phyloP scores from a whole-genome alignment of 2,329 filamentous ascomycete genomes.

The Daldinia sp. region DNA sequence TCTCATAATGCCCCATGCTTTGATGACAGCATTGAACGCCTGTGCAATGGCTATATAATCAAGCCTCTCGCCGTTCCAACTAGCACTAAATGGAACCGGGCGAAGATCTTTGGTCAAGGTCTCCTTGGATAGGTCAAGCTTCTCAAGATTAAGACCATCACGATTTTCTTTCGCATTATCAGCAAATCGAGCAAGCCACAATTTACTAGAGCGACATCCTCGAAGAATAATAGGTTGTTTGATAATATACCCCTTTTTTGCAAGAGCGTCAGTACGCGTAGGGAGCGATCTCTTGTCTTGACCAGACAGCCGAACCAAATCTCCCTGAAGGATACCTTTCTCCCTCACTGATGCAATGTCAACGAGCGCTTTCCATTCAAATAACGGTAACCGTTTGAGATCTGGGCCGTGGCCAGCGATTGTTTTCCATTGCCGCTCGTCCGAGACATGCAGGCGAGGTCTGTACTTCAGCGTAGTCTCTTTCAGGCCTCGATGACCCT shows the following conservation, averaged over 20 bases:
- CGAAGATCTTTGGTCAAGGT: constrained; percentile 60
- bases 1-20: constrained; percentile 69
- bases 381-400: constrained; percentile 67
- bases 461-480: constrained; percentile 21
- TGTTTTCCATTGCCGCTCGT: constrained; percentile 69
- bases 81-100: constrained; percentile 66
- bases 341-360: constrained; percentile 67
- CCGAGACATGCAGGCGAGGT: constrained; percentile 61
- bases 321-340: constrained; percentile 70
- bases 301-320: constrained; percentile 67
- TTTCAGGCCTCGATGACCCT: constrained; percentile 9
- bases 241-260: constrained; percentile 71
- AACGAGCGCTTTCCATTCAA: constrained; percentile 70
- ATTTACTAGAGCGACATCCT: constrained; percentile 71
- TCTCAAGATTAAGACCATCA: constrained; percentile 50
- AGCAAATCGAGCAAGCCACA: constrained; percentile 70
- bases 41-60: constrained; percentile 69
- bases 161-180: constrained; percentile 56
- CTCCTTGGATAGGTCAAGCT: constrained; percentile 57
- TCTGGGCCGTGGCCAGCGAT: constrained; percentile 71
- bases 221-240: constrained; percentile 70
- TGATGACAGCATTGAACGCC: constrained; percentile 68
- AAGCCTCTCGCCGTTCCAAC: constrained; percentile 70
- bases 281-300: constrained; percentile 75
- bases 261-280: constrained; percentile 69